A percentile compares a stretch with the other conserved stretches of the same genome.
Evolutionary conservation across 768 basidiomycete genomes (phyloP).

Genomic region (Naganishia onofrii): DNA sequence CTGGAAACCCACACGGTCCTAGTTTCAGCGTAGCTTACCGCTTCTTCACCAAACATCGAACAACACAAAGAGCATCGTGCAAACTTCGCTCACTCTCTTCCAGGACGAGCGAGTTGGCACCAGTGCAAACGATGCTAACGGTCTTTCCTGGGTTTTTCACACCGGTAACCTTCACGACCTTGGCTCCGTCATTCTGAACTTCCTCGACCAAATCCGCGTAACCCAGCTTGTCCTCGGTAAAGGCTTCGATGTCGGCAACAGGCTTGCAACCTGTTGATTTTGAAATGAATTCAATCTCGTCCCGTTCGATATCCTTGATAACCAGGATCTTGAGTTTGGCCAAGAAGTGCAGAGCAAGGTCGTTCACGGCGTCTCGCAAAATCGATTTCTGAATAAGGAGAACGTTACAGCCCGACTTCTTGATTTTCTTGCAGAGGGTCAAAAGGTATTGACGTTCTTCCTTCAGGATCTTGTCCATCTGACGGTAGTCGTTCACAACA

Average conservation of each 20-base stretch:
- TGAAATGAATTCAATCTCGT: constrained; percentile 95
- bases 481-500: constrained; percentile 97
- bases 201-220: constrained; percentile 96
- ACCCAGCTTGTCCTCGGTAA: constrained; percentile 96
- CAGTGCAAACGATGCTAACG: constrained; percentile 91
- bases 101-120: constrained; percentile 83
- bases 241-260: constrained; percentile 93
- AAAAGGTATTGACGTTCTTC: constrained; percentile 97
- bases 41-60: constrained; percentile 97
- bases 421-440: constrained; percentile 98
- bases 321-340: constrained; percentile 94
- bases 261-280: constrained; percentile 95
- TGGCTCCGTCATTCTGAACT: constrained; percentile 71
- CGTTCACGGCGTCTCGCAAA: constrained; percentile 97
- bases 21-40: constrained; percentile 60
- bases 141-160: constrained; percentile 92
- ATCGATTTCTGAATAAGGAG: constrained; percentile 99
- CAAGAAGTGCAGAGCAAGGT: constrained; percentile 93
- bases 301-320: constrained; percentile 95
- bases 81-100: constrained; percentile 96
- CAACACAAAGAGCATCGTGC: constrained; percentile 98
- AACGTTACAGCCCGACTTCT: constrained; percentile 99
- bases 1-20: background rate
- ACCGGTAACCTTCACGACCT: constrained; percentile 91
- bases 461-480: constrained; percentile 99